Evolutionary conservation across 768 basidiomycete genomes (phyloP).

Genomic region (Tylopilus rubrobrunneus): DNA sequence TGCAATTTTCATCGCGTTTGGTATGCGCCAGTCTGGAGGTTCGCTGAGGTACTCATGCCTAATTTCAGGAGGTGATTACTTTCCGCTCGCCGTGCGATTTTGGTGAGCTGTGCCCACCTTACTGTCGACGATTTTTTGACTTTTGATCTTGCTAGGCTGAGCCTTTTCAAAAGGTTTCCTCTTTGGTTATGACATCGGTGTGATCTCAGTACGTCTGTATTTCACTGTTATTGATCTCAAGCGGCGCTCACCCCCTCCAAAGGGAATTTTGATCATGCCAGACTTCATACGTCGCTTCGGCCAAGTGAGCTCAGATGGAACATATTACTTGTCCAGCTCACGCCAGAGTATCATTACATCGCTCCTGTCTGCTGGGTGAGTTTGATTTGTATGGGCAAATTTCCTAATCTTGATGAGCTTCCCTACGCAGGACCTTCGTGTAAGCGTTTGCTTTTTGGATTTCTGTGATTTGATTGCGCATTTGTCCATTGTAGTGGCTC

Average conservation of each 20-base stretch:
- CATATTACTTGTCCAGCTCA: conserved; percentile 14
- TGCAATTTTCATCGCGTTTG: conserved; percentile 15
- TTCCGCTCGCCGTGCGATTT: background rate
- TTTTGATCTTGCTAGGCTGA: conserved; percentile 4
- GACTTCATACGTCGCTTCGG: conserved; percentile 14
- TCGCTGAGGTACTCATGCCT: background rate
- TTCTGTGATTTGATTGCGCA: background rate
- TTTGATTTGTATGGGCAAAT: background rate
- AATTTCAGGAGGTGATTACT: conserved; percentile 7
- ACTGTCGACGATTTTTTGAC: background rate
- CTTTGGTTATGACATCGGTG: conserved; percentile 15
- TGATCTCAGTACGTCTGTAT: conserved; percentile 10
- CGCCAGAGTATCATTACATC: conserved; percentile 18
- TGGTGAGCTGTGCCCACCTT: background rate
- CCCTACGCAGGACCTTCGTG: conserved; percentile 9
- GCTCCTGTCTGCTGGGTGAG: conserved; percentile 13
- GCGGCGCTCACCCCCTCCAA: background rate
- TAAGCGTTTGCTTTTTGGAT: background rate
- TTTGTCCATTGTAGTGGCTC: conserved; percentile 42
- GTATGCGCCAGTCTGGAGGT: background rate
- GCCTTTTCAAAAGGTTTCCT: conserved; percentile 7
- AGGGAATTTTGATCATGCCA: conserved; percentile 16
- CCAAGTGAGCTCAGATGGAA: conserved; percentile 4
- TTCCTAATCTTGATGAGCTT: background rate
- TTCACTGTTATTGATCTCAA: background rate